Evolutionary conservation across 441 rosid genomes (phyloP).

Genomic region (Biscutella auriculata): DNA sequence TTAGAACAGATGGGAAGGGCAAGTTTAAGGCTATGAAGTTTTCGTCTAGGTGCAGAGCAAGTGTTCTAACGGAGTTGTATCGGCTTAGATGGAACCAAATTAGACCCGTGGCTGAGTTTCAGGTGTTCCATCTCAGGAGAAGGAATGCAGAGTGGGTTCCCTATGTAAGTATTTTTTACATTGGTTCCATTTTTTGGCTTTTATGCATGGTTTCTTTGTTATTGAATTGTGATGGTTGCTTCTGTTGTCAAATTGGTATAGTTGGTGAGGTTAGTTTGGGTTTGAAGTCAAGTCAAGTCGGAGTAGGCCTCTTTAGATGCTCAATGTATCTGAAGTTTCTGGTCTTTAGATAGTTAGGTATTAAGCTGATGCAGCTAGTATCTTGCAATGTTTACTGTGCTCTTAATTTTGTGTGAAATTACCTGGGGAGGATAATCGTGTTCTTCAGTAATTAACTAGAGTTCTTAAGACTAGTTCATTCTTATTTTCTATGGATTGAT

Average conservation of each 20-base stretch:
- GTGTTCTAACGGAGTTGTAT: conserved; percentile 80
- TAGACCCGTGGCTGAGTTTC: conserved; percentile 68
- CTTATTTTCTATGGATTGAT: neutral
- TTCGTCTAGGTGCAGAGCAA: conserved; percentile 68
- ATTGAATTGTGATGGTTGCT: neutral
- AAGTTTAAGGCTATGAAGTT: conserved; percentile 81
- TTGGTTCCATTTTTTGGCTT: conserved; percentile 43
- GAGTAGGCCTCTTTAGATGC: neutral
- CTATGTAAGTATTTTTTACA: conserved; percentile 42
- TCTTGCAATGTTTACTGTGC: neutral
- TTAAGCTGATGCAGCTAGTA: neutral
- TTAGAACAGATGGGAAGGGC: conserved; percentile 86
- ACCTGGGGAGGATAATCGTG: neutral
- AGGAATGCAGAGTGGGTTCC: conserved; percentile 76
- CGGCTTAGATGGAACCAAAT: conserved; percentile 64
- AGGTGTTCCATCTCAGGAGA: conserved; percentile 73
- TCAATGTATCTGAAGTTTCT: neutral
- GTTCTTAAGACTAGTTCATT: neutral
- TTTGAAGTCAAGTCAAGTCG: neutral
- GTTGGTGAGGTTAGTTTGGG: neutral
- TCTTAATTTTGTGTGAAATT: neutral
- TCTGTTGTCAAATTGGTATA: neutral
- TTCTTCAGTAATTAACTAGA: neutral
- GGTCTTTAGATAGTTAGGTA: neutral
- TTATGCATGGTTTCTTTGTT: neutral